These are phyloP conservation scores for Yarrowia divulgata DNA, from an alignment of 805 yeast species.

Conservation along the genomic window DNA sequence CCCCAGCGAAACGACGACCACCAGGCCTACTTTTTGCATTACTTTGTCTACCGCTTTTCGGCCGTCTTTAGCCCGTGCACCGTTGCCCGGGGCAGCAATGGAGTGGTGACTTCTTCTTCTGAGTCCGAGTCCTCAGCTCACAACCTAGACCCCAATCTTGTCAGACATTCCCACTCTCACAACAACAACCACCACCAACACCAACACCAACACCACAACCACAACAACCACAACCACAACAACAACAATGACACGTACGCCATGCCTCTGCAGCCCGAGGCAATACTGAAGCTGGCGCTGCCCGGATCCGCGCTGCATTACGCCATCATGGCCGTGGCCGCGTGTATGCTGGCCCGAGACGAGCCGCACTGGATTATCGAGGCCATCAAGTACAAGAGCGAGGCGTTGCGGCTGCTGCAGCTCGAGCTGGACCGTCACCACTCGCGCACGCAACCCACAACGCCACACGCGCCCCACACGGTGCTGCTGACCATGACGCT, in stretches of 20 bases:
- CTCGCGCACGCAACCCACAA: slow-evolving; percentile 18
- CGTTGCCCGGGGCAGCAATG: not conserved
- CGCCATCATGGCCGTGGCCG: slow-evolving; percentile 30
- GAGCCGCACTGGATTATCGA: slow-evolving; percentile 34
- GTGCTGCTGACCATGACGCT: slow-evolving; percentile 30
- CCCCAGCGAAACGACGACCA: slow-evolving; percentile 25
- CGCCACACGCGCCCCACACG: slow-evolving; percentile 9
- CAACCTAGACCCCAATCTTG: slow-evolving; percentile 13
- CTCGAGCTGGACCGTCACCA: slow-evolving; percentile 29
- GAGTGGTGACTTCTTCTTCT: not conserved
- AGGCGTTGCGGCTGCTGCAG: slow-evolving; percentile 24
- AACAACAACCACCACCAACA: not conserved
- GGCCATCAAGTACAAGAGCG: slow-evolving; percentile 37
- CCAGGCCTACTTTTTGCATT: slow-evolving; percentile 36
- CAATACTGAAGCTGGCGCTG: slow-evolving; percentile 13
- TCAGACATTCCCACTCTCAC: not conserved
- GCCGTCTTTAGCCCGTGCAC: slow-evolving; percentile 34
- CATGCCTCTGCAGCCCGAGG: slow-evolving; percentile 30
- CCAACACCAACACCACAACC: too few species aligned
- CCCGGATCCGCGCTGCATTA: slow-evolving; percentile 25
- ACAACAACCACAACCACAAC: not conserved
- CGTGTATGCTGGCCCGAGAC: slow-evolving; percentile 22
- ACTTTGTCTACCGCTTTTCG: slow-evolving; percentile 27
- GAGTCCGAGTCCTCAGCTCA: not conserved
- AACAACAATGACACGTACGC: slow-evolving; percentile 18